Evolutionary conservation across 2,329 filamentous ascomycete species (phyloP).

Genomic region (Eutypa lata): DNA sequence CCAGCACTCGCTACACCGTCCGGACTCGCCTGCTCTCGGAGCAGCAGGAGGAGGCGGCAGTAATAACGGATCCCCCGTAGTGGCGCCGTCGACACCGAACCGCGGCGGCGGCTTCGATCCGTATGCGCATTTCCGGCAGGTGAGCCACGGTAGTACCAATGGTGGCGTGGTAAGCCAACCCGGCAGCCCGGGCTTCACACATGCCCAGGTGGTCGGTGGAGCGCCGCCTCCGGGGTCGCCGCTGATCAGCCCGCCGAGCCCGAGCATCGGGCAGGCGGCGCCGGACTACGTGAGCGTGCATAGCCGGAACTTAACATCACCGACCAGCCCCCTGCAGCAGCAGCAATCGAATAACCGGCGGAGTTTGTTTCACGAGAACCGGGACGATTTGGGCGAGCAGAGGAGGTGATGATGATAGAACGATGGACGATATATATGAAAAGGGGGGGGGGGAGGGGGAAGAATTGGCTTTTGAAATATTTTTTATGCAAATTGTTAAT

Average conservation of each 20-base stretch:
- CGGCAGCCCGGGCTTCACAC: neutral
- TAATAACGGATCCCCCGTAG: neutral
- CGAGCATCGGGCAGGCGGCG: slow-evolving; percentile 2
- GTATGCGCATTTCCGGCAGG: neutral
- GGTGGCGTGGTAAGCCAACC: slow-evolving; percentile 1
- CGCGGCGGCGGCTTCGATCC: neutral
- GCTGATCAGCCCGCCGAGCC: slow-evolving; percentile 16
- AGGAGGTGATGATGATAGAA: slow-evolving; percentile 4
- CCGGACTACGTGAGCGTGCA: slow-evolving; percentile 13
- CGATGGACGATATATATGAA: neutral
- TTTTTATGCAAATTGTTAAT: too few relatives aligned
- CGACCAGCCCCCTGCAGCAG: slow-evolving; percentile 4
- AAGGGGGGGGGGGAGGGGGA: neutral
- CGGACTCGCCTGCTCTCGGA: slow-evolving; percentile 25
- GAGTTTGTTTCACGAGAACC: slow-evolving; percentile 24
- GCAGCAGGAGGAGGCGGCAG: too few relatives aligned
- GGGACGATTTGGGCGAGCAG: slow-evolving; percentile 17
- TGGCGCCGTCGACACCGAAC: neutral
- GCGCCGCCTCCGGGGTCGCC: neutral
- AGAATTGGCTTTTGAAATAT: neutral
- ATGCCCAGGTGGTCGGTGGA: too few relatives aligned
- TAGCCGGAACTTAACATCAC: neutral
- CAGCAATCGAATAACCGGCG: neutral
- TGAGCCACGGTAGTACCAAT: neutral
- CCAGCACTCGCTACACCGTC: slow-evolving; percentile 6